Evolutionary conservation across 306 rosid species (phyloP), one percentile per base, ranked within the genome.

Genomic region (Dryas alaskensis): DNA sequence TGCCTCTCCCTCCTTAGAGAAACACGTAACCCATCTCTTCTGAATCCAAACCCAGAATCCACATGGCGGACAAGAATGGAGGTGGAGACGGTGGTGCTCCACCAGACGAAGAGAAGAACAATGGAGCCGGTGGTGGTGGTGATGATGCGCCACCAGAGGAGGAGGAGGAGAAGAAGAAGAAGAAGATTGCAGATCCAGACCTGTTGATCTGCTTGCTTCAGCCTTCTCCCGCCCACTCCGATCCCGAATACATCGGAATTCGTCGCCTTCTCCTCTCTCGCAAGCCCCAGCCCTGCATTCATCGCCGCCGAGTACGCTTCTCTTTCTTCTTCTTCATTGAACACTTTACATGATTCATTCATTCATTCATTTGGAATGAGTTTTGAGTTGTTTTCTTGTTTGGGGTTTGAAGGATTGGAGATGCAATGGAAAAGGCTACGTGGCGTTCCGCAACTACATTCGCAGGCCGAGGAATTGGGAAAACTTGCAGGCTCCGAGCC

Each of bases 401-500:
- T 31, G 10, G 5, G 55, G 51, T 17, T 69, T 78, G 70, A 69
- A 86, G 98, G 98, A 86, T 57, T 93, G 97, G 97, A 86, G 91
- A 85, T 89, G 97, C 96, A 88, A 91, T 61, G 97, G 89, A 49
- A 94, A 84, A 81, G 96, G 96, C 12, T 94, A 94, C n/a, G 92
- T 88, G 61, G 98, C 98, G 5, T 86, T 79, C 78, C 88, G 96
- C 53, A 94, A 89, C 78, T 94, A 72, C 85, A 87, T 91, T 48
- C 58, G 78, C 69, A 81, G 90, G 81, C 97, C 95, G 12, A 88
- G 87, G 83, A 80, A 93, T 79, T 91, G 89, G 92, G 97, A 93
- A 49, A 88, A 75, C 84, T 82, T 54, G 45, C 87, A 70, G 13
- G 64, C 70, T 27, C 89, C 89, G 47, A 94, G 96, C 75, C 89